phyloP scores from a whole-genome alignment of 2,329 filamentous ascomycete genomes.

The Aspergillus unguis region DNA sequence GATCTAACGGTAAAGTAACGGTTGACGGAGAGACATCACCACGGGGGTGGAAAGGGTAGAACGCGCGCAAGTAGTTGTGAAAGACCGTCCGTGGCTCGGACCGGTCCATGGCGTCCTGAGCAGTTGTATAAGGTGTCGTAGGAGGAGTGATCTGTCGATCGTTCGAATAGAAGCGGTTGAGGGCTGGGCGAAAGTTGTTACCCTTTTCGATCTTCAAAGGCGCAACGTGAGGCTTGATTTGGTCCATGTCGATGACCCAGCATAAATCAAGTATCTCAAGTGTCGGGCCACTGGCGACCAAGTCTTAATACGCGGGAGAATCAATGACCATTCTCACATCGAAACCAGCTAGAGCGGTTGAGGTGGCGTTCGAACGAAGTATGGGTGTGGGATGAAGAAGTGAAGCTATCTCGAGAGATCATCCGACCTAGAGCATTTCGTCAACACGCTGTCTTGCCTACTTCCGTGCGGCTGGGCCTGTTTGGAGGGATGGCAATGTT shows the following conservation, averaged over 20 bases:
- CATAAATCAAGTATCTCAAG: not conserved
- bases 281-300: slow-evolving; percentile 32
- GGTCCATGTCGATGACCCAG: slow-evolving; percentile 27
- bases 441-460: slow-evolving; percentile 14
- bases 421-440: slow-evolving; percentile 6
- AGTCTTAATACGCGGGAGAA: slow-evolving; percentile 25
- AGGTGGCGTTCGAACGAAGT: not conserved
- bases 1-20: slow-evolving; percentile 81
- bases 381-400: not conserved
- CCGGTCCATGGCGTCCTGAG: slow-evolving; percentile 50
- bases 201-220: slow-evolving; percentile 39
- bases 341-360: not conserved
- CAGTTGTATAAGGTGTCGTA: slow-evolving; percentile 64
- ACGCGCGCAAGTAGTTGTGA: slow-evolving; percentile 90
- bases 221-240: slow-evolving; percentile 36
- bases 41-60: slow-evolving; percentile 84
- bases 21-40: slow-evolving; percentile 76
- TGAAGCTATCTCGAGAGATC: slow-evolving; percentile 4
- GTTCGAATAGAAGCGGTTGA: slow-evolving; percentile 25
- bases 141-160: slow-evolving; percentile 69
- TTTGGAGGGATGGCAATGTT: slow-evolving; percentile 18
- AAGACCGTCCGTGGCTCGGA: slow-evolving; percentile 63
- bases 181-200: slow-evolving; percentile 23
- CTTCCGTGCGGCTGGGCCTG: slow-evolving; percentile 16
- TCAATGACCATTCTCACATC: slow-evolving; percentile 29